Evolutionary conservation across 2,329 filamentous ascomycete species (phyloP), one percentile per base, ranked within the genome.

Genomic region (Emericellopsis atlantica): DNA sequence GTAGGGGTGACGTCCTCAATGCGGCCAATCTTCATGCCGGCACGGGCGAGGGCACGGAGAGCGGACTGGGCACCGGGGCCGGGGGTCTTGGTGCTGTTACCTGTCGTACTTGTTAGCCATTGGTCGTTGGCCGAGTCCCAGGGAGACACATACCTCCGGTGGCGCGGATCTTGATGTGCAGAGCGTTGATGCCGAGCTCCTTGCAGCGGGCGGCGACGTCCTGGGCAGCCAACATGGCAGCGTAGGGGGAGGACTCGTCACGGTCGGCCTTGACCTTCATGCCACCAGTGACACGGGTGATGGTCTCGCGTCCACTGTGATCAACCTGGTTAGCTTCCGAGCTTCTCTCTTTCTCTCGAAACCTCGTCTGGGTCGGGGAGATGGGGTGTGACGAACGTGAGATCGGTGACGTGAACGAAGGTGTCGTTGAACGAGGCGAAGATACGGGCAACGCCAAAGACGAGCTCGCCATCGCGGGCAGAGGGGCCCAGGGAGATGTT

Each of bases 181-280:
- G 86, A 64, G 92, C 90, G 66, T 88, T 95, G 64, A 79, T 78
- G 60, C 74, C 74, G 45, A 79, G 66, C 66, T 79, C 74, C 73
- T 79, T 78, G 74, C 74, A 79, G 71, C 92, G 87, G 66, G 78
- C 74, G 61, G 92, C 92, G 65, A 94, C 88, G 68, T 95, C 89
- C 79, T 98, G 92, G 54, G 92, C 92, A 72, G 92, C 92, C 85
- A 98, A 89, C 92, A 98, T 98, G 73, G 92, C 92, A 62, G 92
- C 92, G 79, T 98, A 98, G 60, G 92, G 92, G 56, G 92, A 96
- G 61, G 90, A 96, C 79, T 98, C 92, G 75, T 98, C 92, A 79
- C 92, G 90, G 66, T 98, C 89, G 70, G 89, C 89, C 84, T 98
- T 98, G 81, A 98, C 92, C 81, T 98, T 98, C 92, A 98, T 98